A percentile compares a stretch with the other conserved stretches of the same genome.
These are phyloP conservation scores for Tolypocladium ovalisporum DNA, from an alignment of 2,329 filamentous ascomycete species.

Conservation along the genomic window DNA sequence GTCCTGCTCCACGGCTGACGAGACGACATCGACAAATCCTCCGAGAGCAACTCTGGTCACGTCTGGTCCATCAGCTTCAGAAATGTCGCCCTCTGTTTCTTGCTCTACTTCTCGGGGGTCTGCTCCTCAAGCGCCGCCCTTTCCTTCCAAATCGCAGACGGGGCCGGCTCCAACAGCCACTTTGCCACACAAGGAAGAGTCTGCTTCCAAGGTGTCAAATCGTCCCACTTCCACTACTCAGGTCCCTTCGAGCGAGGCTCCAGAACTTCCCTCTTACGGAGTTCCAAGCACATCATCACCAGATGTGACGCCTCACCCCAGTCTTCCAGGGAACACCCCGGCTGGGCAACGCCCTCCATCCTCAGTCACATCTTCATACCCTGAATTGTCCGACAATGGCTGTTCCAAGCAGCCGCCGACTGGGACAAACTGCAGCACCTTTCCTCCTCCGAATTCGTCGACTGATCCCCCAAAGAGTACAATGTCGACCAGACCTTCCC, in stretches of 20 bases:
- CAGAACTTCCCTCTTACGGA: conserved; percentile 7
- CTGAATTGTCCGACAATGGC: not conserved
- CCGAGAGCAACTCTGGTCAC: not conserved
- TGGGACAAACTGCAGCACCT: conserved; percentile 5
- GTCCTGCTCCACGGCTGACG: not conserved
- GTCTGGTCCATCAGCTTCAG: conserved; percentile 6
- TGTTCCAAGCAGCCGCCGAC: not conserved
- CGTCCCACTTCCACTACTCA: conserved; percentile 2
- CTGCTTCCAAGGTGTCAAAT: not conserved
- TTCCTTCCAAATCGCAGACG: not conserved
- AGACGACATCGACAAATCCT: not conserved
- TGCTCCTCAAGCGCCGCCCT: not conserved
- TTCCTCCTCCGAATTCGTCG: conserved; percentile 3
- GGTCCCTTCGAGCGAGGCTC: conserved; percentile 2
- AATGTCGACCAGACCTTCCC: conserved; percentile 11
- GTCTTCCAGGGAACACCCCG: not conserved
- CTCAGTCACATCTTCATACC: not conserved
- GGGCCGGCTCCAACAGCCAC: not conserved
- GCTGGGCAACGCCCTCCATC: not conserved
- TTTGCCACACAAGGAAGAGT: not conserved
- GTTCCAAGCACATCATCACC: conserved; percentile 3
- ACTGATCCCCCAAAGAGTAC: conserved; percentile 10
- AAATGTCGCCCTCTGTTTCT: conserved; percentile 3
- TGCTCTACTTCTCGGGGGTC: not conserved
- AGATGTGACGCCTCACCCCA: not conserved